phyloP scores from a whole-genome alignment of 768 basidiomycete species.

The Mycena rosella region DNA sequence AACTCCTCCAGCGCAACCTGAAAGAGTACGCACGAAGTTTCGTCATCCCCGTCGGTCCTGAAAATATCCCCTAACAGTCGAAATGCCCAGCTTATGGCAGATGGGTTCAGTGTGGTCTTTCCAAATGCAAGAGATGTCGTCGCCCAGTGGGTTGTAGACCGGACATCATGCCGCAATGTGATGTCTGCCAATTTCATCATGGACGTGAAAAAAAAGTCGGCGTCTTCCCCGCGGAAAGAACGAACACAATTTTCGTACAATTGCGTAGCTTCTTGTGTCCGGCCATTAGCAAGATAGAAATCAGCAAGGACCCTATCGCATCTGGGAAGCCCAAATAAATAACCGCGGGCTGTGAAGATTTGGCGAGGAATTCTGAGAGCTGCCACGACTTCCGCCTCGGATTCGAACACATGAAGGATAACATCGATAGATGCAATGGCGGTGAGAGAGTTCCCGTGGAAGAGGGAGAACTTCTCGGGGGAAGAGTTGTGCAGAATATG shows the following conservation, averaged over 20 bases:
- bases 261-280: background rate
- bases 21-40: background rate
- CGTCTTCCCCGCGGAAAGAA: background rate
- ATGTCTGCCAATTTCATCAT: constrained; percentile 7
- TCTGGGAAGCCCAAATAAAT: constrained; percentile 1
- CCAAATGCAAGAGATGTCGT: constrained; percentile 10
- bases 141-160: constrained; percentile 9
- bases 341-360: constrained; percentile 2
- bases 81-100: constrained; percentile 3
- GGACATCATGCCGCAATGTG: background rate
- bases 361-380: constrained; percentile 10
- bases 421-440: constrained; percentile 9
- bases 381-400: no score
- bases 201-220: background rate
- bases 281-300: background rate
- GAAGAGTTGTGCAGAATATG: background rate
- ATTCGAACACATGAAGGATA: background rate
- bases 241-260: constrained; percentile 5
- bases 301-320: constrained; percentile 16
- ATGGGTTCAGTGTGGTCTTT: background rate
- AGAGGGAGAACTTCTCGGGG: background rate
- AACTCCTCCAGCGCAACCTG: no score
- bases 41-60: background rate
- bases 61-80: constrained; percentile 12
- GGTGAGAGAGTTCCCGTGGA: background rate